Base-by-base conservation (phyloP, 768 basidiomycete genomes). In the Phylloporus scabripes region DNA sequence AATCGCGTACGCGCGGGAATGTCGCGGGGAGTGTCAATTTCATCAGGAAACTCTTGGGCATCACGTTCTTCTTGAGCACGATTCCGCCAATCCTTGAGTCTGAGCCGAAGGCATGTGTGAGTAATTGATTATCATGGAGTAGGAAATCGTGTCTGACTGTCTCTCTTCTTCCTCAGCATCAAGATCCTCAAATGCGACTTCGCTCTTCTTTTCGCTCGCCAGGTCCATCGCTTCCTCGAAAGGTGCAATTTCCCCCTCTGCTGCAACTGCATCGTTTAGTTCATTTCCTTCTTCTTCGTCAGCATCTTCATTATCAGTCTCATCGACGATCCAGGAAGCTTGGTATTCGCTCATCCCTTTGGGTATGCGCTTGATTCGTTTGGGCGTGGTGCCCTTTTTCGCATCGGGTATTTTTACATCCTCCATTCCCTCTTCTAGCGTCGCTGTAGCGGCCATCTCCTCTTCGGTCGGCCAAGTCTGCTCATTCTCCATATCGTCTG, bases 401-500 rank as follows among this genome's bases (percentile, higher is more conserved):
- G 88, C 88, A 53, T 86, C 85, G 2, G 87, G 83, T 14, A 88
- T 62, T 4, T 49, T 43, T 3, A 65, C 60, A 12, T 55, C 54
- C 2, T 49, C 42, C 39, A 48, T 45, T 12, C 45, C 49, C 14
- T 64, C 57, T 36, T 59, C 63, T 17, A 33, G 55, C 0, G 55
- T 53, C 7, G 41, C 54, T 0, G 60, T 69, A 6, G 68, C 77
- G 18, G 72, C 72, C 84, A 97, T 90, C 65, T 97, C 95, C 61
- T 97, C 95, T 64, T 97, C 92, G 0, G 92, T 95, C 1, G 95
- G 95, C 94, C 95, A 97, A 0, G 95, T 99, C 66, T 99, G 95
- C 60, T 99, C 95, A 63, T 95, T 96, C 31, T 77, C 81, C 68
- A 96, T 77, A 49, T 90, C 84, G 59, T 97, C 93, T 4, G 87